Evolutionary conservation across 768 basidiomycete species (phyloP), one percentile per base, ranked within the genome.

Genomic region (Suillus spraguei): DNA sequence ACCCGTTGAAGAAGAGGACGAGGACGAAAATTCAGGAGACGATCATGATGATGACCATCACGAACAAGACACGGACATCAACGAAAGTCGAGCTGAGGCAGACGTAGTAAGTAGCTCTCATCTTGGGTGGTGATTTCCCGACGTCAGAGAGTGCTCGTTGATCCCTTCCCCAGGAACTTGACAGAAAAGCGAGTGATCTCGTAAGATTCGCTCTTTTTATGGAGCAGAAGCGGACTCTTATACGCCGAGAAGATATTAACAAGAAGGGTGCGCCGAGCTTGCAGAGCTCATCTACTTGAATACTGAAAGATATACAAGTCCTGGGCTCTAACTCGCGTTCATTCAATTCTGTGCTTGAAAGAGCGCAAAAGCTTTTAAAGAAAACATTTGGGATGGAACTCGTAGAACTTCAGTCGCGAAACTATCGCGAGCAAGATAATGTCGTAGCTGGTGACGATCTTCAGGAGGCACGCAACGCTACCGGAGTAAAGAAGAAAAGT

Each of bases 311-410:
- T 71, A 58, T 60, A 36, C 4, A 63, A 86, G 85, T 87, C 1
- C 72, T 87, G 33, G 82, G 81, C 3, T 76, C 79, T 16, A 68
- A 78, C 44, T 72, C 86, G 2, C 82, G 88, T 52, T 68, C 82
- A 0, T 96, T 95, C 77, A 85, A 84, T n/a, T 66, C 71, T 0
- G 86, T 96, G 28, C 83, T 94, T 42, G 72, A 72, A 0, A 71
- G 70, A 20, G 94, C 93, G 2, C 93, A 97, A 64, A 72, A 72
- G 6, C 85, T 85, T 8, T 78, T 97, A 5, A 77, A 78, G 16
- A 80, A 80, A 16, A 87, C 83, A 0, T 90, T 97, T 67, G 94
- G 91, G 3, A 87, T 95, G 87, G 92, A 97, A 68, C 82, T 97
- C 9, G 87, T 89, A 33, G 91, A 94, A 71, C 82, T 97, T 5